phyloP scores from a whole-genome alignment of 2,329 filamentous ascomycete species.

The Microdochium bolleyi region DNA sequence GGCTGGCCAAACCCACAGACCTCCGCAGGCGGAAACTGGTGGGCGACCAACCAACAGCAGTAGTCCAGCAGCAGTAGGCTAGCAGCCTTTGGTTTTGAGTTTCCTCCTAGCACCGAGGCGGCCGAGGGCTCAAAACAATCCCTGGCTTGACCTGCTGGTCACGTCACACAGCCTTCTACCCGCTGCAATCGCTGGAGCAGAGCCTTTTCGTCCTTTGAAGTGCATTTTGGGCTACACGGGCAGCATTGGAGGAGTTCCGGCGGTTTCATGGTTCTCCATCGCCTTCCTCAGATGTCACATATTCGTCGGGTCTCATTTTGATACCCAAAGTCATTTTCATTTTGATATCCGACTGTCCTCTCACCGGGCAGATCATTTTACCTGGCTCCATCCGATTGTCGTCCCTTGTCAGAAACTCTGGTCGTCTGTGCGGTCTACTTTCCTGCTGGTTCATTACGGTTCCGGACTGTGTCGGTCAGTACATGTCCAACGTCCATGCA shows the following conservation, averaged over 20 bases:
- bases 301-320: too few relatives aligned
- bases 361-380: too few relatives aligned
- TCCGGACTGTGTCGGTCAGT: too few relatives aligned
- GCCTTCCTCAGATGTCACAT: too few relatives aligned
- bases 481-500: too few relatives aligned
- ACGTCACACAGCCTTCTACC: not conserved
- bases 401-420: too few relatives aligned
- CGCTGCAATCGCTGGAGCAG: not conserved
- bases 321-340: too few relatives aligned
- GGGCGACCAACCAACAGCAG: slow-evolving; percentile 40
- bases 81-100: not conserved
- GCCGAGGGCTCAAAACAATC: not conserved
- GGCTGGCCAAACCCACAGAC: slow-evolving; percentile 54
- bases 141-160: not conserved
- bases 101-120: not conserved
- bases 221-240: not conserved
- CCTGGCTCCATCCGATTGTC: too few relatives aligned
- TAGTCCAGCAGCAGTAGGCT: too few relatives aligned
- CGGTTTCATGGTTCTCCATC: not conserved
- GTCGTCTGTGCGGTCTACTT: too few relatives aligned
- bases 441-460: too few relatives aligned
- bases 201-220: not conserved
- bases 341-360: too few relatives aligned
- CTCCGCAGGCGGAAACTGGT: slow-evolving; percentile 49
- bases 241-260: not conserved